Base-by-base conservation (phyloP, 768 basidiomycete species). In the Tylopilus intermedius region DNA sequence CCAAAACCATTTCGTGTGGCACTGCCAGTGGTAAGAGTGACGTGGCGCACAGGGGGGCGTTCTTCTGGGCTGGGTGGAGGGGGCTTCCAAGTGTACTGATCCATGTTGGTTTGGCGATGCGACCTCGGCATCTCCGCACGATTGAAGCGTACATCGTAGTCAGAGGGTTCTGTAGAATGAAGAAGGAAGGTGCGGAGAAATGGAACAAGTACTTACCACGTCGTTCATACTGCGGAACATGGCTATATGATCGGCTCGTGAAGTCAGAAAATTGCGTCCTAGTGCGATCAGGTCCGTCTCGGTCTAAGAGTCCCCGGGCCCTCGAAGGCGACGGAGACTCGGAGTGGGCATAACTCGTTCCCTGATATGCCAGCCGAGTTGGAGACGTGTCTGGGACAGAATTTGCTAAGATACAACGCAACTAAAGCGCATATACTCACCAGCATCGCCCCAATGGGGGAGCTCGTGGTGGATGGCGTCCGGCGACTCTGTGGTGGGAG, bases 1-100 rank as follows among this genome's bases (percentile, higher is more conserved):
- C 78, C 77, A 59, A 75, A 72, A 3, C 67, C 54, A 54, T 74
- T 73, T 27, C 68, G 73, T 8, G 73, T 69, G 33, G 67, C 62
- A 13, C 45, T 27, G 29, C 26, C 48, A 26, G 21, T 38, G 18
- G 27, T 22, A 21, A 27, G 8, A 18, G 21, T 7, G 45, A 2
- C 27, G 26, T 30, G 38, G 30, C n/a, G 5, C 18, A 15, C 47
- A 2, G 30, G 2, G 4, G 3, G n/a, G 26, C 14, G 10, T 45
- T 51, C 55, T 9, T 49, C 35, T 43, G 44, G 40, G 22, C 8
- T 42, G 22, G n/a, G 22, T 24, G 49, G 40, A 11, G 11, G 32
- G 18, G 30, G 13, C 37, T 18, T 18, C 40, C 33, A 47, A 39
- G 33, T 27, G 21, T 45, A 10, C 3, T 30, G 43, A 24, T 37